Conservation (phyloP, 1,284 basidiomycete species). For the Pseudozyma flocculosa region DNA sequence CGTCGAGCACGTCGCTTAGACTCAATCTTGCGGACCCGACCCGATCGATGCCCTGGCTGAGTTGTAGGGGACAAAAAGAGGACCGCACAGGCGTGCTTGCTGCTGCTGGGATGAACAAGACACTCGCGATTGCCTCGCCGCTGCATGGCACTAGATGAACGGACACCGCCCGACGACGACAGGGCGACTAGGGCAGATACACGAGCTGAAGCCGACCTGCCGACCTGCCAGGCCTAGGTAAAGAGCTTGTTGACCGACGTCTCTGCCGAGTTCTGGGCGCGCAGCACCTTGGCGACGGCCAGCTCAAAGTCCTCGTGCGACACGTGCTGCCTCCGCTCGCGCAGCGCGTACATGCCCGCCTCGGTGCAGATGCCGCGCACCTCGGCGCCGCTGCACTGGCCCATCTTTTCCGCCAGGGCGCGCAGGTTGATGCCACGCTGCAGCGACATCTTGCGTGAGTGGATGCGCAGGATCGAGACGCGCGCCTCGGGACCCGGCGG, state of each 20-base stretch:
- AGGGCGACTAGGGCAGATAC: slow-evolving; percentile 3
- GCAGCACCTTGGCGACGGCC: slow-evolving; percentile 82
- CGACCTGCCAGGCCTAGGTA: slow-evolving; percentile 56
- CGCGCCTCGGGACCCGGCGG: slow-evolving; percentile 96
- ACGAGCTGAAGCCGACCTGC: too few relatives aligned
- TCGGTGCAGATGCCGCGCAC: slow-evolving; percentile 98
- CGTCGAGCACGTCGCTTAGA: too few relatives aligned
- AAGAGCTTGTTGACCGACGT: slow-evolving; percentile 59
- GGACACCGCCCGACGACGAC: too few relatives aligned
- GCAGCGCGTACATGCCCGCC: slow-evolving; percentile 95
- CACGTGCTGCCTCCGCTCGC: slow-evolving; percentile 89
- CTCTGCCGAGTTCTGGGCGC: slow-evolving; percentile 57
- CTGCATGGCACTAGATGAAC: too few relatives aligned
- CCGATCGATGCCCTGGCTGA: too few relatives aligned
- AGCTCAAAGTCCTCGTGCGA: slow-evolving; percentile 99
- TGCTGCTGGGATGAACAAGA: too few relatives aligned
- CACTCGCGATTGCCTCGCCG: too few relatives aligned
- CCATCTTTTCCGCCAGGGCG: slow-evolving; percentile 96
- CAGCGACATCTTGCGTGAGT: slow-evolving; percentile 98
- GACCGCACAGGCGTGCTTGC: too few relatives aligned
- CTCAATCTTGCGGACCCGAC: too few relatives aligned
- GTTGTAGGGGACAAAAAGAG: too few relatives aligned
- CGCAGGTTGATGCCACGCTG: slow-evolving; percentile 96
- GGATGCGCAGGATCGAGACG: slow-evolving; percentile 92
- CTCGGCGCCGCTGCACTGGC: slow-evolving; percentile 95